Evolutionary conservation across 805 yeast species (phyloP).

Genomic region (Tetrapisispora iriomotensis): DNA sequence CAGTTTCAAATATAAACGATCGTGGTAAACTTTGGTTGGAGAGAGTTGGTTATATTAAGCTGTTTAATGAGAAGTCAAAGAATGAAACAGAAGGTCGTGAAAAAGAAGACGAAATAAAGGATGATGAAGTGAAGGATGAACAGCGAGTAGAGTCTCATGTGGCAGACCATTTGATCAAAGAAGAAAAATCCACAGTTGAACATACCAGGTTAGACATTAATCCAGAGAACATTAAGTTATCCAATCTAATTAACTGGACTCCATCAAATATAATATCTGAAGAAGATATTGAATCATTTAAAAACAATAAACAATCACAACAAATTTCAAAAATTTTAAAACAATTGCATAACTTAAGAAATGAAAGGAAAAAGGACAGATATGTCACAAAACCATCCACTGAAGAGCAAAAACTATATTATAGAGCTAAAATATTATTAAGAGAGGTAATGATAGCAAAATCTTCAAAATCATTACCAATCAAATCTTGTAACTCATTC

Average conservation of each 20-base stretch:
- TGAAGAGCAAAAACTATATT: slow-evolving; percentile 36
- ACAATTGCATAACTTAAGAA: slow-evolving; percentile 43
- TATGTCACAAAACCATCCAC: slow-evolving; percentile 32
- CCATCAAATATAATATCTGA: slow-evolving; percentile 40
- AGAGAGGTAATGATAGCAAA: slow-evolving; percentile 34
- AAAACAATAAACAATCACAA: slow-evolving; percentile 33
- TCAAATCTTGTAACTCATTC: slow-evolving; percentile 31
- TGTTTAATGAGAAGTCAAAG: slow-evolving; percentile 9
- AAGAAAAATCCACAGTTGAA: slow-evolving; percentile 1
- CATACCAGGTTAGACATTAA: slow-evolving; percentile 2
- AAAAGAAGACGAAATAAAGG: slow-evolving; percentile 5
- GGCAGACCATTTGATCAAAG: too few relatives aligned
- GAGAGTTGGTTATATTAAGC: slow-evolving; percentile 39
- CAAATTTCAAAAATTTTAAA: slow-evolving; percentile 37
- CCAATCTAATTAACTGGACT: slow-evolving; percentile 41
- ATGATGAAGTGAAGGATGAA: too few relatives aligned
- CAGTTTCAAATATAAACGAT: slow-evolving; percentile 42
- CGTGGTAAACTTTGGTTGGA: slow-evolving; percentile 46
- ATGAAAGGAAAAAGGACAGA: slow-evolving; percentile 30
- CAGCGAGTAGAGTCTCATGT: too few relatives aligned
- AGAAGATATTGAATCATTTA: slow-evolving; percentile 42
- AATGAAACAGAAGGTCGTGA: slow-evolving; percentile 11
- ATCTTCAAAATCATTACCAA: slow-evolving; percentile 26
- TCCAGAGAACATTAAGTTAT: slow-evolving; percentile 22
- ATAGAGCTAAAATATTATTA: slow-evolving; percentile 37